A percentile compares a stretch with the other conserved stretches of the same genome.
Conservation (phyloP, 345 rosid genomes). For the Brassica carinata region DNA sequence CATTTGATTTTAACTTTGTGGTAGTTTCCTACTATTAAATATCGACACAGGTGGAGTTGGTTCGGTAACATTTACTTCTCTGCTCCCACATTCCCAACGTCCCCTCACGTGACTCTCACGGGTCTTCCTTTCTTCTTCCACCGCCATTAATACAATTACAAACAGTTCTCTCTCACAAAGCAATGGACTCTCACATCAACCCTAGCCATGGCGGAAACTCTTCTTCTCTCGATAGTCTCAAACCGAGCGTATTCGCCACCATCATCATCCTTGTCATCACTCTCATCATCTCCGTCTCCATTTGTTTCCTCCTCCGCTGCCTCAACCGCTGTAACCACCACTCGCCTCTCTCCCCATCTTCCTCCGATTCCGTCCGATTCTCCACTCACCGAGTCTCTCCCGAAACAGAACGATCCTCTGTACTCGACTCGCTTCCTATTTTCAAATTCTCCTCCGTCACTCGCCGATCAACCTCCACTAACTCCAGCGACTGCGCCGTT, state of each 20-base stretch:
- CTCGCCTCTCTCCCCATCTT: slow-evolving; percentile 18
- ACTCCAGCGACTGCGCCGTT: slow-evolving; percentile 75
- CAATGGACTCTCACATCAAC: slow-evolving; percentile 31
- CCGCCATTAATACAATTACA: slow-evolving; percentile 28
- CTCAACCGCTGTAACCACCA: slow-evolving; percentile 60
- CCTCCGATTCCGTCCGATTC: slow-evolving; percentile 37
- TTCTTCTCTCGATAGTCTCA: slow-evolving; percentile 51
- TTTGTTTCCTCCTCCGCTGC: slow-evolving; percentile 74
- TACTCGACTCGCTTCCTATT: slow-evolving; percentile 70
- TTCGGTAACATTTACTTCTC: slow-evolving; percentile 37
- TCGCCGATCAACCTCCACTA: slow-evolving; percentile 52
- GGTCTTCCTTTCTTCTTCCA: neutral
- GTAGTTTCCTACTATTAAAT: slow-evolving; percentile 17
- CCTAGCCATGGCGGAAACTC: slow-evolving; percentile 17
- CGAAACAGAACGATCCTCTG: slow-evolving; percentile 39
- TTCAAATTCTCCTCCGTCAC: slow-evolving; percentile 71
- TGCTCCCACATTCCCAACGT: slow-evolving; percentile 21
- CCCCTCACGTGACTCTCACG: slow-evolving; percentile 38
- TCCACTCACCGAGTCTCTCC: slow-evolving; percentile 56
- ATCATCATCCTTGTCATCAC: slow-evolving; percentile 60
- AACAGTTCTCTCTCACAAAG: neutral
- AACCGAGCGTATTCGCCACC: slow-evolving; percentile 64
- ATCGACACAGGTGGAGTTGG: slow-evolving; percentile 23
- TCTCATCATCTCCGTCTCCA: slow-evolving; percentile 59
- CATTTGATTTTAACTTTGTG: slow-evolving; percentile 18